Percentiles rank a stretch among this genome's conserved stretches.
These are phyloP conservation scores for Verticillium albo-atrum DNA, from an alignment of 2,329 filamentous ascomycete species.

Conservation along the genomic window DNA sequence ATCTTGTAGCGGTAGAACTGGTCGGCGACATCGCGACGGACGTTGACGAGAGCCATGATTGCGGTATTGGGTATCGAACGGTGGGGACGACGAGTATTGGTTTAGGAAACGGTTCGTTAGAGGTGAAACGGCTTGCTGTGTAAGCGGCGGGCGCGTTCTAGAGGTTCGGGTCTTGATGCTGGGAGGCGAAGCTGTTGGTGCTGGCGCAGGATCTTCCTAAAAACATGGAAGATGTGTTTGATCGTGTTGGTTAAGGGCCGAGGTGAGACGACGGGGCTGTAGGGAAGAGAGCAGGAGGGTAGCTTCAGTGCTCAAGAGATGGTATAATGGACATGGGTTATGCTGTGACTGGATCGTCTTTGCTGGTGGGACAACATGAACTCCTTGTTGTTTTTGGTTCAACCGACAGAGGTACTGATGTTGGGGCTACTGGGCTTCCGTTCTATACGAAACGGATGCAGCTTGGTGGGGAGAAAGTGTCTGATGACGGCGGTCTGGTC, in stretches of 20 bases:
- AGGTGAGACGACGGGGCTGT: not conserved
- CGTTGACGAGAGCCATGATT: conserved; percentile 97
- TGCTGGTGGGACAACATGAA: conserved; percentile 55
- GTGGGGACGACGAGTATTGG: conserved; percentile 3
- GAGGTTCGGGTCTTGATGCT: conserved; percentile 3
- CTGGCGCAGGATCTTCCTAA: conserved; percentile 6
- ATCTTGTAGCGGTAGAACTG: conserved; percentile 99
- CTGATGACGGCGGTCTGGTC: conserved; percentile 84
- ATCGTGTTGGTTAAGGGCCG: not conserved
- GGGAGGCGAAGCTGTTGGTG: conserved; percentile 19
- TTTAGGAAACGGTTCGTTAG: not conserved
- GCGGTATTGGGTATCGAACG: conserved; percentile 31
- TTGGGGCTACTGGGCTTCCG: conserved; percentile 89
- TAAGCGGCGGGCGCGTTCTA: not conserved
- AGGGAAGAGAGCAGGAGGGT: conserved; percentile 27
- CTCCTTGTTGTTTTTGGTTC: conserved; percentile 47
- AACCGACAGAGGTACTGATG: conserved; percentile 82
- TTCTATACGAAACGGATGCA: conserved; percentile 95
- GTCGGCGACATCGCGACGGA: conserved; percentile 96
- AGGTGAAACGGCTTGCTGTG: not conserved
- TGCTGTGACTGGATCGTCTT: conserved; percentile 39
- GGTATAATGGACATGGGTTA: conserved; percentile 52
- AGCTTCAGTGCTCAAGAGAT: conserved; percentile 51
- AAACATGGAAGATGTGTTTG: conserved; percentile 9
- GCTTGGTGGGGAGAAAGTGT: conserved; percentile 90